Evolutionary conservation across 2,329 filamentous ascomycete species (phyloP), one percentile per base, ranked within the genome.

Genomic region (Colletotrichum tofieldiae): DNA sequence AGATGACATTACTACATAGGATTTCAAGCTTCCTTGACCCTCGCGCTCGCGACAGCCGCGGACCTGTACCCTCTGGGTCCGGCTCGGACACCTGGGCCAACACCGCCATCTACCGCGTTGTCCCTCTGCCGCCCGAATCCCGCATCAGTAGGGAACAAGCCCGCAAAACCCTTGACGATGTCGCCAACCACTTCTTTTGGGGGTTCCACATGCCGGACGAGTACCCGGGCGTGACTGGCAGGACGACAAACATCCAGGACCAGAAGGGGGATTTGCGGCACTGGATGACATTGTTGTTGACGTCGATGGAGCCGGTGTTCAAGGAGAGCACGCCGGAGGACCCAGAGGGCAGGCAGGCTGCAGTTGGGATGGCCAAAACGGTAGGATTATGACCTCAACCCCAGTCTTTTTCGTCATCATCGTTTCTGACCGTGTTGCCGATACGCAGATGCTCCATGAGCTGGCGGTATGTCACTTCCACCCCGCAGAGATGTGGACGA

Each of bases 391-490:
- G 12, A 11, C n/a, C 23, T 26, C 12, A 26, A 11, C 26, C 18
- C 56, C 5, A 14, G 1, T 6, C 7, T 20, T 7, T 32, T 55
- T 29, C 8, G 8, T n/a, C 20, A 7, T 18, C 12, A 26, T 41
- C 0, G 29, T 47, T 41, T 9, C n/a, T 63, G 20, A 49, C 18
- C 20, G 5, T 16, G 26, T 20, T 12, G 9, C 29, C 23, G 35
- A 23, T 32, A 52, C 3, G 1, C 5, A 71, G 68, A 67, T 67
- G 23, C 35, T 67, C 37, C 68, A 71, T 51, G 68, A 71, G 23
- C 35, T 71, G 14, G 55, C 60, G 68, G 68, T 71, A 26, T 51
- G 68, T 18, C 8, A 39, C 16, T 2, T 16, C 3, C 14, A 3
- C 11, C 18, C 2, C 23, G 5, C 9, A 12, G 23, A n/a, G 14